Base-by-base conservation (phyloP, 1,284 basidiomycete genomes). In the Volvariella surrecta region DNA sequence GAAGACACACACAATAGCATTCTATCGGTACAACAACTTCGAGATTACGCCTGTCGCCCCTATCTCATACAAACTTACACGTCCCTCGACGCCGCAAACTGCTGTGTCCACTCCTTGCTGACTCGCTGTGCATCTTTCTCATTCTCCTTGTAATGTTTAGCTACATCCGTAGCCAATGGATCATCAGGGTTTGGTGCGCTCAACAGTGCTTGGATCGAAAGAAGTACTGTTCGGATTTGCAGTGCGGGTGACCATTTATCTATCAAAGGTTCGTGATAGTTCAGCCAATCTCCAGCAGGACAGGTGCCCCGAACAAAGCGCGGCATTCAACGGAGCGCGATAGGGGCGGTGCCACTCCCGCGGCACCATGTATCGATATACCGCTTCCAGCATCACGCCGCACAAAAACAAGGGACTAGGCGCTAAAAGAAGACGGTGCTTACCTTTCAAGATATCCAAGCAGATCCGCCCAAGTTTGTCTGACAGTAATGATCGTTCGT, bases 241-340 rank as follows among this genome's bases (percentile, higher is more conserved):
- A 99, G 75, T 0, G 95, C 95, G 8, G 95, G 95, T 3, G 93
- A 97, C 95, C 95, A 99, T 73, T 97, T 98, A 68, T 99, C 95
- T 92, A 44, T 11, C 28, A 44, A 24, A 41, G 21, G 22, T n/a
- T n/a, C n/a, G 18, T 35, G n/a, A 4, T 32, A 11, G 6, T 28
- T 28, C 11, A 28, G 24, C 24, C 24, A 28, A 28, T n/a, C n/a
- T n/a, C n/a, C n/a, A n/a, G n/a, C n/a, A n/a, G n/a, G n/a, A n/a
- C n/a, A n/a, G n/a, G n/a, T n/a, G n/a, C n/a, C n/a, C n/a, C n/a
- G n/a, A n/a, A n/a, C n/a, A n/a, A n/a, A n/a, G n/a, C n/a, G n/a
- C n/a, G n/a, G n/a, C n/a, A n/a, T n/a, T n/a, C n/a, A n/a, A n/a
- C n/a, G n/a, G n/a, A n/a, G n/a, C n/a, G n/a, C n/a, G n/a, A n/a